Evolutionary conservation across 2,329 filamentous ascomycete species (phyloP).

Genomic region (Paradendryphiella salina): DNA sequence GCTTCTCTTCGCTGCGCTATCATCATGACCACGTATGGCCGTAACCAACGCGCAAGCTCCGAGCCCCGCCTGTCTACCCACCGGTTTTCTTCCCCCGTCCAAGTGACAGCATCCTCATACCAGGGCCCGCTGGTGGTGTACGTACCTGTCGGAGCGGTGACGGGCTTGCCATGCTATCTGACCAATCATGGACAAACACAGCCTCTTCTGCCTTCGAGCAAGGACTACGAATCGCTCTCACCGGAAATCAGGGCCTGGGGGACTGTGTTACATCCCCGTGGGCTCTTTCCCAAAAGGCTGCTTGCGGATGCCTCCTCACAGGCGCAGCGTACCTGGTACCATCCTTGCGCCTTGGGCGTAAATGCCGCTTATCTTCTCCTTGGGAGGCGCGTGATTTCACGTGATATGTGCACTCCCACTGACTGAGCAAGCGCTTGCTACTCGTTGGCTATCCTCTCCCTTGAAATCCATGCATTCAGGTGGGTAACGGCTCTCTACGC

Average conservation of each 20-base stretch:
- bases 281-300: constrained; percentile 20
- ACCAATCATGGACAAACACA: constrained; percentile 18
- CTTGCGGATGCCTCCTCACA: constrained; percentile 23
- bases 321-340: constrained; percentile 17
- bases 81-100: not conserved
- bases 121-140: constrained; percentile 22
- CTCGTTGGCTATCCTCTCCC: not conserved
- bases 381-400: constrained; percentile 26
- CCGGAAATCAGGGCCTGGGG: constrained; percentile 27
- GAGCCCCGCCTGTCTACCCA: not conserved
- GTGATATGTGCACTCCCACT: constrained; percentile 11
- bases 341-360: constrained; percentile 7
- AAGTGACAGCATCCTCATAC: not conserved
- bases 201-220: constrained; percentile 7
- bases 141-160: constrained; percentile 21
- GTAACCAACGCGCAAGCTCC: constrained; percentile 14
- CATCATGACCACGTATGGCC: constrained; percentile 10
- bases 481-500: not conserved
- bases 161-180: constrained; percentile 1
- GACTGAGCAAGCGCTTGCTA: constrained; percentile 11
- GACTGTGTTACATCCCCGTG: constrained; percentile 30
- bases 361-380: constrained; percentile 7
- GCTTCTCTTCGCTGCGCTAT: constrained; percentile 5
- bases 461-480: not conserved
- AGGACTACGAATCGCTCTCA: constrained; percentile 25